Percentiles rank a stretch among this genome's conserved stretches.
Conservation (phyloP, 331 rosid genomes). For the Spiraea crenata region DNA sequence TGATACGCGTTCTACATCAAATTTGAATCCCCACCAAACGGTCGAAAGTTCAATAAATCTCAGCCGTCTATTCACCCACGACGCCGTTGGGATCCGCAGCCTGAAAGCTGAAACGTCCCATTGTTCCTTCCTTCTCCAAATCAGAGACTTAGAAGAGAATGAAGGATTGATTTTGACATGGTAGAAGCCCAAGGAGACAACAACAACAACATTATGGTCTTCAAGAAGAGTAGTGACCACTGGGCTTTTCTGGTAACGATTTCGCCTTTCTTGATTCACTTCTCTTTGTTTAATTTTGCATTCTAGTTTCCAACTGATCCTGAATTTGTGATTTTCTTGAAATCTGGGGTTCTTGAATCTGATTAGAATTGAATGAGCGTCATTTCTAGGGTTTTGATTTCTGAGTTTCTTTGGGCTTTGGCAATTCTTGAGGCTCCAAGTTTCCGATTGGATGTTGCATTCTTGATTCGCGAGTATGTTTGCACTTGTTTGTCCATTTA, state of each 20-base stretch:
- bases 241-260: slow-evolving; percentile 62
- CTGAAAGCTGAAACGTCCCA: background rate
- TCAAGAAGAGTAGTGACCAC: slow-evolving; percentile 36
- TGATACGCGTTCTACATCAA: too few species aligned
- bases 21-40: too few species aligned
- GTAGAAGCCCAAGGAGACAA: slow-evolving; percentile 2
- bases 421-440: background rate
- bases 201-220: slow-evolving; percentile 18
- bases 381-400: background rate
- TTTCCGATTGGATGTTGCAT: background rate
- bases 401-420: background rate
- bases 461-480: background rate
- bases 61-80: slow-evolving; percentile 17
- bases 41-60: background rate
- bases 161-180: background rate
- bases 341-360: slow-evolving; percentile 4
- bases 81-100: background rate
- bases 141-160: background rate
- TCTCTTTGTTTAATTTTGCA: background rate
- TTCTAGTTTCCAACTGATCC: background rate
- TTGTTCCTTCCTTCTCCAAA: background rate
- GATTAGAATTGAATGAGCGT: background rate
- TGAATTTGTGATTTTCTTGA: background rate
- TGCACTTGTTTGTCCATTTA: background rate
- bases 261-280: background rate